These are phyloP conservation scores for Penicillium turbatum DNA, from an alignment of 495 filamentous ascomycete species.

Conservation along the genomic window DNA sequence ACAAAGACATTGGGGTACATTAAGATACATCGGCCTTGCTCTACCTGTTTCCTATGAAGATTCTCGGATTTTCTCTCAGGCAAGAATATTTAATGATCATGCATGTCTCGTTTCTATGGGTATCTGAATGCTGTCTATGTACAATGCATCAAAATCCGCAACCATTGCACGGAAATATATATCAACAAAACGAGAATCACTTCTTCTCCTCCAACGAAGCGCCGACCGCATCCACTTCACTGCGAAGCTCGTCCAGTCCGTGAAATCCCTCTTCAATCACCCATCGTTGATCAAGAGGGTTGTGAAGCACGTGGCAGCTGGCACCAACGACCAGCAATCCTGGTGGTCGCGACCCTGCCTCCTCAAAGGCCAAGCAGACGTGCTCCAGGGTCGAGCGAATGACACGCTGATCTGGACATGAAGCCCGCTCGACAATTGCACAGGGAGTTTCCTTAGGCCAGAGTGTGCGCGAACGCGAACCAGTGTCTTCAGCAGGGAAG, in stretches of 20 bases:
- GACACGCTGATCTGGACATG: slow-evolving; percentile 89
- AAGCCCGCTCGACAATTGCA: slow-evolving; percentile 90
- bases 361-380: slow-evolving; percentile 79
- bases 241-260: slow-evolving; percentile 49
- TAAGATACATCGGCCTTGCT: too few species aligned
- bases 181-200: not conserved
- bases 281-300: slow-evolving; percentile 59
- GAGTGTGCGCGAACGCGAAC: slow-evolving; percentile 18
- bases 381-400: slow-evolving; percentile 78
- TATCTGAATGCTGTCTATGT: slow-evolving; percentile 27
- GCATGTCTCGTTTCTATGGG: slow-evolving; percentile 11
- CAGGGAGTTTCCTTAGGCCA: slow-evolving; percentile 68
- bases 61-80: too few species aligned
- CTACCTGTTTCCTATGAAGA: too few species aligned
- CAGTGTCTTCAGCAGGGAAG: slow-evolving; percentile 16
- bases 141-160: slow-evolving; percentile 12
- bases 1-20: too few species aligned
- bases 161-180: slow-evolving; percentile 9
- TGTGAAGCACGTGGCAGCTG: slow-evolving; percentile 73
- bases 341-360: slow-evolving; percentile 83
- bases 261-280: slow-evolving; percentile 85
- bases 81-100: not conserved
- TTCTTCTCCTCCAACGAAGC: slow-evolving; percentile 8
- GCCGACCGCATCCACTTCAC: slow-evolving; percentile 20
- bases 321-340: slow-evolving; percentile 85